Percentiles rank a stretch among this genome's conserved stretches.
Conservation (phyloP, 1,139 yeast species). For the Blastobotrys petasosporus region DNA sequence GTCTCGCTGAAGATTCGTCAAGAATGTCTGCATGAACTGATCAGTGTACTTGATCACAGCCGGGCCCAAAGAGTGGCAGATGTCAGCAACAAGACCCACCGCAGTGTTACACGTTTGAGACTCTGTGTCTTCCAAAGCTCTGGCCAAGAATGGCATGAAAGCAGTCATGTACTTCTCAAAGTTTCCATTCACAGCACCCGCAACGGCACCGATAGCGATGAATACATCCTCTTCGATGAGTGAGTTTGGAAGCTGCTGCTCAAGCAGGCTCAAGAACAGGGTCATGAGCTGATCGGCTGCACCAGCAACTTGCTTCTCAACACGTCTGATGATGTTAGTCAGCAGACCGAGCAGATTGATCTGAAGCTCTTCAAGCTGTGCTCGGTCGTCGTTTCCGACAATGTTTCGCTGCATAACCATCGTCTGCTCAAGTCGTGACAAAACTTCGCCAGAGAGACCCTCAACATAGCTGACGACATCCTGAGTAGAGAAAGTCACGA, state of each 20-base stretch:
- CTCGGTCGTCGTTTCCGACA: slow-evolving; percentile 55
- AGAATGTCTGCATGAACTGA: slow-evolving; percentile 76
- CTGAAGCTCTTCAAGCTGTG: slow-evolving; percentile 82
- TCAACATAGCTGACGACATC: slow-evolving; percentile 67
- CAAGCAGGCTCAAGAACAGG: slow-evolving; percentile 64
- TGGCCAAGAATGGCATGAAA: slow-evolving; percentile 73
- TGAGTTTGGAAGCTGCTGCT: slow-evolving; percentile 56
- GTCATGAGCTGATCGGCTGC: slow-evolving; percentile 85
- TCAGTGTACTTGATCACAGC: slow-evolving; percentile 68
- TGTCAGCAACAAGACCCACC: slow-evolving; percentile 93
- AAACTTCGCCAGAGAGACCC: slow-evolving; percentile 66
- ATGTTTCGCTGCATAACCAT: slow-evolving; percentile 47
- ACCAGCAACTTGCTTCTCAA: slow-evolving; percentile 55
- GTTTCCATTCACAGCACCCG: slow-evolving; percentile 64
- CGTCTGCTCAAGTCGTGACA: slow-evolving; percentile 66
- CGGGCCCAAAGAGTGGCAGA: slow-evolving; percentile 82
- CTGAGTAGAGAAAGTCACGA: slow-evolving; percentile 68
- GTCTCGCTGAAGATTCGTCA: slow-evolving; percentile 59
- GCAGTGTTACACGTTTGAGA: slow-evolving; percentile 82
- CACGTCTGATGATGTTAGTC: slow-evolving; percentile 82
- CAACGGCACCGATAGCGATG: slow-evolving; percentile 85
- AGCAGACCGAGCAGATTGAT: slow-evolving; percentile 78
- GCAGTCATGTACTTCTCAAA: slow-evolving; percentile 74
- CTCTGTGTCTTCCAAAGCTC: slow-evolving; percentile 75
- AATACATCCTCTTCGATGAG: slow-evolving; percentile 90